Evolutionary conservation across 192 early-diverging fungal species (phyloP).

Genomic region (Podila epicladia): DNA sequence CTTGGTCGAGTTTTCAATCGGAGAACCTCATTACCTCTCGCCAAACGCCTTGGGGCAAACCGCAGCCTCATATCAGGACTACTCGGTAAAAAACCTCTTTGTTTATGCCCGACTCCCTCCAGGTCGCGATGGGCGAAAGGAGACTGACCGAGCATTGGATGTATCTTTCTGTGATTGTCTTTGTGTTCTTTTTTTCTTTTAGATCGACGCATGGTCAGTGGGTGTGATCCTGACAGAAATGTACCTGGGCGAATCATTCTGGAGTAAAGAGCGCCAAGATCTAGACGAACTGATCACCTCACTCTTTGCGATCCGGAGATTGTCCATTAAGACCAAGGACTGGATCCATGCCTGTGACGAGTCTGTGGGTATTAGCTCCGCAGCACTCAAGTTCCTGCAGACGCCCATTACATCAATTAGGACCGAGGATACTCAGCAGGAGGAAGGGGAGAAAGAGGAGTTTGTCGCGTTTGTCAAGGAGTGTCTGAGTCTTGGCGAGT

Average conservation of each 20-base stretch:
- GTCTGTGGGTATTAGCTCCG: slow-evolving; percentile 53
- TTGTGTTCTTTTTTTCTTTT: not conserved
- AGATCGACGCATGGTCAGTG: slow-evolving; percentile 68
- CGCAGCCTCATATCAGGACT: slow-evolving; percentile 10
- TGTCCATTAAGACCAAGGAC: slow-evolving; percentile 32
- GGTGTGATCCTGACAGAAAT: slow-evolving; percentile 65
- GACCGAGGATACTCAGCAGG: slow-evolving; percentile 2
- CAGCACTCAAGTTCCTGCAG: slow-evolving; percentile 57
- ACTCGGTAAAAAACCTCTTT: slow-evolving; percentile 11
- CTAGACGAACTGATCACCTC: slow-evolving; percentile 60
- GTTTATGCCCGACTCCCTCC: not conserved
- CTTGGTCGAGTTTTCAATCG: slow-evolving; percentile 70
- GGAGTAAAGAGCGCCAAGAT: slow-evolving; percentile 58
- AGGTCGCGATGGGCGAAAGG: not conserved
- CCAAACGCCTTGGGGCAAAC: slow-evolving; percentile 29
- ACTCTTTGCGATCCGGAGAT: slow-evolving; percentile 42
- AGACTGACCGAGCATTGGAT: not conserved
- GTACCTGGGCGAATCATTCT: slow-evolving; percentile 60
- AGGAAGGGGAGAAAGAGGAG: not conserved
- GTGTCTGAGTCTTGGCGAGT: slow-evolving; percentile 13
- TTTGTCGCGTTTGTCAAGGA: slow-evolving; percentile 16
- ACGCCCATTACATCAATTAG: not conserved
- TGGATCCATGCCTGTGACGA: slow-evolving; percentile 43
- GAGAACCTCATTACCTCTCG: slow-evolving; percentile 58
- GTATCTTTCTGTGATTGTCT: not conserved